These are phyloP conservation scores for Globisporangium viniferum DNA, from an alignment of 352 stramenopile species.

Conservation along the genomic window DNA sequence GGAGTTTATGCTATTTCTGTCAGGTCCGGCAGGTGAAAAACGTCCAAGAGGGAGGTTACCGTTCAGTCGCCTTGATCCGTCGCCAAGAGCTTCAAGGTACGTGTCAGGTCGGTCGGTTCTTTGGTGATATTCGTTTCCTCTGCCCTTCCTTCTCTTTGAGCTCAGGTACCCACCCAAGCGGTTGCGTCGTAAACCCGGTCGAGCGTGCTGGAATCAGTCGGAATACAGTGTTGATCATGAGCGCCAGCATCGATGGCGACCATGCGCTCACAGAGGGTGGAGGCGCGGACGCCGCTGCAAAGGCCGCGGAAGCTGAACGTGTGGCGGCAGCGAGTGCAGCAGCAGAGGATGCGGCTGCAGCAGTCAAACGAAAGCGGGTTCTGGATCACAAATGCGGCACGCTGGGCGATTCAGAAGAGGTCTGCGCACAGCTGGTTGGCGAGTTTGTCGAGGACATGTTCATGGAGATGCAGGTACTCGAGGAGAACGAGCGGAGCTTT, in stretches of 20 bases:
- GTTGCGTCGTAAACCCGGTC: too few relatives aligned
- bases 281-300: not conserved
- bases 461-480: slow-evolving; percentile 35
- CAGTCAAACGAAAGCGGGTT: not conserved
- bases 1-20: not conserved
- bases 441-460: slow-evolving; percentile 46
- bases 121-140: not conserved
- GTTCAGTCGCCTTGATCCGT: not conserved
- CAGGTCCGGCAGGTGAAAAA: not conserved
- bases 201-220: not conserved
- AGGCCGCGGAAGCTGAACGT: not conserved
- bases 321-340: not conserved
- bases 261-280: not conserved
- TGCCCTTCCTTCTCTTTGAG: not conserved
- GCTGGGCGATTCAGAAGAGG: slow-evolving; percentile 37
- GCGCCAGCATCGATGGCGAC: slow-evolving; percentile 1
- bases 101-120: not conserved
- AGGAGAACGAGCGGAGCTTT: slow-evolving; percentile 31
- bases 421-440: slow-evolving; percentile 26
- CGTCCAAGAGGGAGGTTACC: not conserved
- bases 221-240: slow-evolving; percentile 5
- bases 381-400: slow-evolving; percentile 13
- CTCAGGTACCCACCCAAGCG: not conserved
- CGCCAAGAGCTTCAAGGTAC: not conserved
- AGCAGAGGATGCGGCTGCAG: not conserved